Evolutionary conservation across 2,329 filamentous ascomycete species (phyloP).

Genomic region (Aspergillus phoenicis): DNA sequence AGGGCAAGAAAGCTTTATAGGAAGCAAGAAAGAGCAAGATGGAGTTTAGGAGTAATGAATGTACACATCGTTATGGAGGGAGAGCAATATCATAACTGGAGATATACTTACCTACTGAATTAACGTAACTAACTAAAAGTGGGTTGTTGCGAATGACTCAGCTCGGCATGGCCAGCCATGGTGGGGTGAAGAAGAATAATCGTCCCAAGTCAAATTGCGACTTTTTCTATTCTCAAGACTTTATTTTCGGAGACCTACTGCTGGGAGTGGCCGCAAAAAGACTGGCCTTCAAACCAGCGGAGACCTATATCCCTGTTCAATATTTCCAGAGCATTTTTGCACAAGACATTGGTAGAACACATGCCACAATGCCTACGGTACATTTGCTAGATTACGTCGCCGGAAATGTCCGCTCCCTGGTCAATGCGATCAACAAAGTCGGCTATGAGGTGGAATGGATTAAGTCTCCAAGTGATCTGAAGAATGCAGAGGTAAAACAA

Average conservation of each 20-base stretch:
- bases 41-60: background rate
- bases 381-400: slow-evolving; percentile 80
- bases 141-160: slow-evolving; percentile 26
- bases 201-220: slow-evolving; percentile 1
- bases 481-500: slow-evolving; percentile 73
- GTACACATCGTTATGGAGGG: background rate
- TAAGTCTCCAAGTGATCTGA: slow-evolving; percentile 77
- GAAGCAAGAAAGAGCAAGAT: background rate
- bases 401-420: slow-evolving; percentile 91
- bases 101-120: background rate
- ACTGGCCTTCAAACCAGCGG: background rate
- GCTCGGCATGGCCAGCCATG: slow-evolving; percentile 9
- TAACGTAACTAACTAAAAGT: slow-evolving; percentile 15
- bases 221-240: slow-evolving; percentile 9
- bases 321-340: background rate
- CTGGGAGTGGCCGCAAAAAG: background rate
- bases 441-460: slow-evolving; percentile 95
- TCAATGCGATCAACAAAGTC: slow-evolving; percentile 95
- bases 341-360: background rate
- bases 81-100: background rate
- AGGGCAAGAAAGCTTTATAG: no score
- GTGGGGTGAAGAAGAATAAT: slow-evolving; percentile 13
- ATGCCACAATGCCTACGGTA: slow-evolving; percentile 48
- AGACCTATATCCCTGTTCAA: background rate
- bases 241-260: background rate